These are phyloP conservation scores for Paracoccidioides lutzii DNA, from an alignment of 2,329 filamentous ascomycete species.

Conservation along the genomic window DNA sequence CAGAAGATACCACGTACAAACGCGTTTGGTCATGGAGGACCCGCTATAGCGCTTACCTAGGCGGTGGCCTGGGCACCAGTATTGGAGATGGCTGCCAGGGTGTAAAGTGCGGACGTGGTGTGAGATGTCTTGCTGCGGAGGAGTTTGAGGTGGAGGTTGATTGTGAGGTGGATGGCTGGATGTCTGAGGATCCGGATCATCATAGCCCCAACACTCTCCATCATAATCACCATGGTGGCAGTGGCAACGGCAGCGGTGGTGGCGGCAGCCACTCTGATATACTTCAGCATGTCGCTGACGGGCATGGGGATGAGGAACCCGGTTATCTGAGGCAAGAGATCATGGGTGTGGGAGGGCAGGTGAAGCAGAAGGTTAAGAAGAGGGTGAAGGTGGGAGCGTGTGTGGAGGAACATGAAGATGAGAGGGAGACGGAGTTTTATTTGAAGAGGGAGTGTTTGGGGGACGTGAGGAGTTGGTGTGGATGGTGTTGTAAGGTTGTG, in stretches of 20 bases:
- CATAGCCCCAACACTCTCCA: conserved; percentile 6
- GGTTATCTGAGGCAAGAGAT: conserved; percentile 82
- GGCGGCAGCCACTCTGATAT: too few relatives aligned
- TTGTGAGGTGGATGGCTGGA: conserved; percentile 65
- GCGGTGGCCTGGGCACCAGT: conserved; percentile 69
- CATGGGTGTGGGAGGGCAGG: conserved; percentile 73
- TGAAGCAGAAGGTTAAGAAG: conserved; percentile 79
- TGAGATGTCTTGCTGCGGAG: conserved; percentile 60
- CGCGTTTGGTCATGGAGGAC: conserved; percentile 81
- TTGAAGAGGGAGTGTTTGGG: conserved; percentile 59
- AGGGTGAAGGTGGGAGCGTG: conserved; percentile 70
- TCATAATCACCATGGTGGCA: neutral
- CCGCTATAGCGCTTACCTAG: conserved; percentile 63
- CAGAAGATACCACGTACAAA: conserved; percentile 45
- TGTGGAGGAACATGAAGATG: conserved; percentile 76
- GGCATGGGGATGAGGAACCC: conserved; percentile 33
- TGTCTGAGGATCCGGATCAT: conserved; percentile 31
- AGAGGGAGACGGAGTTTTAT: conserved; percentile 52
- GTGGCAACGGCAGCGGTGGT: neutral
- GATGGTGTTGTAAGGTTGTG: conserved; percentile 74
- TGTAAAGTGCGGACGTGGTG: conserved; percentile 71
- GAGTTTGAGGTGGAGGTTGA: conserved; percentile 75
- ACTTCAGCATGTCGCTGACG: conserved; percentile 9
- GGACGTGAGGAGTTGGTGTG: conserved; percentile 68
- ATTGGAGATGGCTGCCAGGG: conserved; percentile 81